Evolutionary conservation across 352 stramenopile genomes (phyloP).

Genomic region (Globisporangium rhizosaccharum): DNA sequence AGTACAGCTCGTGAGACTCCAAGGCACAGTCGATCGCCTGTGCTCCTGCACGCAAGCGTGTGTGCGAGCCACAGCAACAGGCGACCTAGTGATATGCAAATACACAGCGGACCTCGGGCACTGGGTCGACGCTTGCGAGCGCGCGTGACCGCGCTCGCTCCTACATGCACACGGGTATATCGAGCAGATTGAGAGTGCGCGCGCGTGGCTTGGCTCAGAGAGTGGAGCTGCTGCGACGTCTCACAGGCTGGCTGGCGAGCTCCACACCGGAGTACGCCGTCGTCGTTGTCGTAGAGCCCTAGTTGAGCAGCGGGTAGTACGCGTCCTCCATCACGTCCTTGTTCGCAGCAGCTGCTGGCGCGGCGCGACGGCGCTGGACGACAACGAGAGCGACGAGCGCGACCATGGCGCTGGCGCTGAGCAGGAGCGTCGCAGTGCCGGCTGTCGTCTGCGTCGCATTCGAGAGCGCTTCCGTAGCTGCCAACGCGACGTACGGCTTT

Average conservation of each 20-base stretch:
- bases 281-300: not conserved
- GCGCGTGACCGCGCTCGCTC: not conserved
- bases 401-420: conserved; percentile 8
- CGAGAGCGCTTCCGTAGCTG: not conserved
- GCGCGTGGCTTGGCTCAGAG: not conserved
- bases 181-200: not conserved
- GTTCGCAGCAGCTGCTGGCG: not conserved
- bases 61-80: not conserved
- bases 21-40: no score
- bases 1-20: no score
- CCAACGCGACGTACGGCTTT: not conserved
- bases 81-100: not conserved
- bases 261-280: no score
- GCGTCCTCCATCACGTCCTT: conserved; percentile 7
- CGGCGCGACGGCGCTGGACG: conserved; percentile 8
- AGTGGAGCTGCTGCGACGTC: not conserved
- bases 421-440: not conserved
- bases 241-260: no score
- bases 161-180: not conserved
- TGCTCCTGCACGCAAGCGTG: no score
- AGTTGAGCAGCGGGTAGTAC: conserved; percentile 16
- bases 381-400: conserved; percentile 10
- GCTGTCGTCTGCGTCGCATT: not conserved
- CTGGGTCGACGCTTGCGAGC: not conserved
- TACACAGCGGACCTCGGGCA: not conserved